Base-by-base conservation (phyloP, 495 filamentous ascomycete species). In the Penicillium soppii region DNA sequence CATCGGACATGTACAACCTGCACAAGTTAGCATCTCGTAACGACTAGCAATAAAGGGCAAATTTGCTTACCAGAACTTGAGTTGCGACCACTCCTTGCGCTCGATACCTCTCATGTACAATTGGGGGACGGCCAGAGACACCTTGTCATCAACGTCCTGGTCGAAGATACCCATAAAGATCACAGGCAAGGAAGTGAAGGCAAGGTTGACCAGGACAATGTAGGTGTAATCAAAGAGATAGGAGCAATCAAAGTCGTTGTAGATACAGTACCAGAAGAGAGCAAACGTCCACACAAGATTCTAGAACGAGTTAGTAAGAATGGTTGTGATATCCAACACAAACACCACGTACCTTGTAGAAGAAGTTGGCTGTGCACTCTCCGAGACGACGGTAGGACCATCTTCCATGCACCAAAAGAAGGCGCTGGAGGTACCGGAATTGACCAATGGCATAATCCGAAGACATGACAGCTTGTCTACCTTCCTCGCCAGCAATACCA, bases 181-280 rank as follows among this genome's bases (percentile, higher is more conserved):
- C 46, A 97, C 88, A 1, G 95, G 91, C 13, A 99, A 73, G 10
- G 95, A 99, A 10, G 95, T 97, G 70, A 99, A 99, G 20, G 91
- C 89, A 59, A 99, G 78, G 71, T 97, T 99, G 79, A 94, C 94
- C 52, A 97, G 73, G 43, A 97, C 77, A 59, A 97, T 94, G 71
- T 97, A 99, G 17, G 90, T 95, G 72, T 96, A 97, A 62, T 99
- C 95, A 73, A 92, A 95, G 44, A 96, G 84, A 69, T 97, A 97
- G 20, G 91, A 88, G 59, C 91, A 87, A 72, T 99, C 95, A 65
- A 94, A 97, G 68, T 94, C 86, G 79, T 88, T 90, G 72, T 87
- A 97, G 47, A 94, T 87, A 68, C 94, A 92, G 73, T 89, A 99
- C 95, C 94, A 99, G 78, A 97, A 95, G 46, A 99, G 86, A 20